Base-by-base conservation (phyloP, 2,329 filamentous ascomycete species). In the Aspergillus ochraceus region DNA sequence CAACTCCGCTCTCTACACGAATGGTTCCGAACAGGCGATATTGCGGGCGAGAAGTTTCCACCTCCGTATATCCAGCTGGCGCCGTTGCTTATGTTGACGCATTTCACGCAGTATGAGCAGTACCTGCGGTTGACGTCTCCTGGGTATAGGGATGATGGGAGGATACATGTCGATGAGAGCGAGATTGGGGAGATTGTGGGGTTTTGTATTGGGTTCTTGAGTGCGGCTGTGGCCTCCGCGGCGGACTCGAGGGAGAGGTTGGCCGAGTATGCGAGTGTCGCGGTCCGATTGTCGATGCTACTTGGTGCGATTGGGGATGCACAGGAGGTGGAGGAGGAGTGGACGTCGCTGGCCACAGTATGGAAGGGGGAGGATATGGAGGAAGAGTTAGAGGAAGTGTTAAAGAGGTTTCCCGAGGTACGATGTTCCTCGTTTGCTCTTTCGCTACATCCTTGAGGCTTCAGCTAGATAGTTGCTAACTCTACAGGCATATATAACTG, bases 191-290 rank as follows among this genome's bases (percentile, higher is more conserved):
- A 65, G 17, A 57, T 61, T 9, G 61, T 61, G 2, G 65, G 65
- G 1, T 66, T 66, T 20, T 66, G 63, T 36, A 65, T 66, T 50
- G 65, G 65, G 10, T 61, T 66, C 32, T 30, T 66, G 8, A 61
- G 65, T 30, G 63, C 61, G 2, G 55, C 57, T 2, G 61, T 64
- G 12, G 63, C 54, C 8, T 59, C 61, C 10, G 56, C 39, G 3
- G 53, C 60, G 4, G 42, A 26, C 11, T 49, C 19, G 6, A 20
- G 22, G 14, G 58, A 55, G 6, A 22, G 53, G 5, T 20, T 66
- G 5, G 45, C 36, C 6, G 30, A 45, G 19, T 59, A 61, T 51
- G 63, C 52, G 1, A 58, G 56, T 14, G 61, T 64, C n/a, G 65
- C 61, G 6, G 20, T 66, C 2, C 45, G 65, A 6, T 24, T 66